Conservation (phyloP, 140 eudicot species). For the Stevia rebaudiana region DNA sequence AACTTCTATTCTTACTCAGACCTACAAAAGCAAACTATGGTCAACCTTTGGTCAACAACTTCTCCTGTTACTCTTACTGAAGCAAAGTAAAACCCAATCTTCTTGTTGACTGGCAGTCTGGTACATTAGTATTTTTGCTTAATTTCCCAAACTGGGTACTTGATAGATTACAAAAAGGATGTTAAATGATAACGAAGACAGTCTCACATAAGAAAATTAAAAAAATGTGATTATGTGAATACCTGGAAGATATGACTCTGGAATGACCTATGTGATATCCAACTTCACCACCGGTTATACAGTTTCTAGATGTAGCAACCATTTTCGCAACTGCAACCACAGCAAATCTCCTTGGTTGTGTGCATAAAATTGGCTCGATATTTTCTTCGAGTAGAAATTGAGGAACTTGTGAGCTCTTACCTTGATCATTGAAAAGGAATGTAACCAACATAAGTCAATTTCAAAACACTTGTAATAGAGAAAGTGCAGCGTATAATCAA, state of each 20-base stretch:
- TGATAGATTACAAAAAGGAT: background rate
- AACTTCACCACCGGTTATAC: slow-evolving; percentile 82
- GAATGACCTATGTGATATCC: slow-evolving; percentile 98
- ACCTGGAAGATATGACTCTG: slow-evolving; percentile 73
- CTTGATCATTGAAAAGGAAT: slow-evolving; percentile 34
- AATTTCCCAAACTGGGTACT: background rate
- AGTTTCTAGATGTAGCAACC: slow-evolving; percentile 82
- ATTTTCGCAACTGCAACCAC: slow-evolving; percentile 95
- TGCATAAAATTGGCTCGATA: slow-evolving; percentile 76
- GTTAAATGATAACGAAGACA: background rate
- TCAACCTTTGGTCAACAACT: slow-evolving; percentile 9
- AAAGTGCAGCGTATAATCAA: background rate
- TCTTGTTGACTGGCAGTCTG: background rate
- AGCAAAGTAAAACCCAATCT: background rate
- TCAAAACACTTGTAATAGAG: background rate
- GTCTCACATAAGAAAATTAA: slow-evolving; percentile 7
- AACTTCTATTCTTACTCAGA: background rate
- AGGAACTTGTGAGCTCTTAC: slow-evolving; percentile 97
- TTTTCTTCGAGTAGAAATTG: slow-evolving; percentile 76
- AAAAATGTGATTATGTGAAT: background rate
- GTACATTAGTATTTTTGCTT: slow-evolving; percentile 1
- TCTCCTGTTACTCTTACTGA: background rate
- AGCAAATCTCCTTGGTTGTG: slow-evolving; percentile 95
- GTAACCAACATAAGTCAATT: slow-evolving; percentile 15
- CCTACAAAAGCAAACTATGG: slow-evolving; percentile 8